Evolutionary conservation across 495 filamentous ascomycete species (phyloP), one percentile per base, ranked within the genome.

Genomic region (Penicillium lividum): DNA sequence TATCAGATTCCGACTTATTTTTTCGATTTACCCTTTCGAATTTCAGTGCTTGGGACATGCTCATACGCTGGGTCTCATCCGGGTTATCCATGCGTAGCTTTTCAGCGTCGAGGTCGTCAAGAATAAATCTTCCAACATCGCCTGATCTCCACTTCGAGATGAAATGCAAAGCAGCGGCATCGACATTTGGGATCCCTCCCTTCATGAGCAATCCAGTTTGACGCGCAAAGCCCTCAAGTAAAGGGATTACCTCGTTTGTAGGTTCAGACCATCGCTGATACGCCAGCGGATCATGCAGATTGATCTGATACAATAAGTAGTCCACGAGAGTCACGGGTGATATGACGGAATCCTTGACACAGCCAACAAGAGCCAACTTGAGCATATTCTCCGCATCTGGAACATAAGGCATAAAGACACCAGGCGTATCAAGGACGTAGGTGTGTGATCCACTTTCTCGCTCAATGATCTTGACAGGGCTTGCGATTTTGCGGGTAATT

Each of bases 381-480:
- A 98, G 76, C 94, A 98, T 98, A 28, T 88, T 84, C 67, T 93
- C 89, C 5, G 86, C 80, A 69, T 92, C 82, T 0, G 87, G 80
- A 36, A 98, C 89, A 71, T 94, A 96, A 0, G 94, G 94, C 54
- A 97, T 80, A 72, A 98, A 98, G 3, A 98, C 92, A 30, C 94
- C 93, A 0, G 88, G 88, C 1, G 88, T 89, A 64, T 91, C 88
- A 40, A 89, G 74, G 46, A 91, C 74, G 63, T 90, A 91, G 8
- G 90, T 80, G 42, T 80, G 73, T 15, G 81, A 81, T 8, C 62
- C 69, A 16, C 76, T 72, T 31, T 78, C 74, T 7, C 76, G 70
- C 46, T 85, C 82, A 22, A 86, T 80, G 62, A 99, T 90, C 67
- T 93, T 93, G 30, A 99, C 90, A 1, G 89, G 84, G 2, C 83